Evolutionary conservation across 2,329 filamentous ascomycete species (phyloP).

Genomic region (Penicillium sp.): DNA sequence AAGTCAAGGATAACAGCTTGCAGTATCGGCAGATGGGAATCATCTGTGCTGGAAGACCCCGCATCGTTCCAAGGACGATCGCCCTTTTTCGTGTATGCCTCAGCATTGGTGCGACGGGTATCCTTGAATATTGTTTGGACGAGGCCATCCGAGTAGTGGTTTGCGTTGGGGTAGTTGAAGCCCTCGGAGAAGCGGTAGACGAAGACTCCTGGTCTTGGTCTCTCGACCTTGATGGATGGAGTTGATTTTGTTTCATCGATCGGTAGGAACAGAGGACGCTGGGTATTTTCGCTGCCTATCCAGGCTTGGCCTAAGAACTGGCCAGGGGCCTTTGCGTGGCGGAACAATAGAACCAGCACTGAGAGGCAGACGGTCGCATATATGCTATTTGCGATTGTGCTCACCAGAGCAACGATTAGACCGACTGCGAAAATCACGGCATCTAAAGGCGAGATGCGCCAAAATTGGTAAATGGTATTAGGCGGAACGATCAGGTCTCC

Average conservation of each 20-base stretch:
- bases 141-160: constrained; percentile 76
- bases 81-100: constrained; percentile 61
- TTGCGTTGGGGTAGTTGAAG: constrained; percentile 90
- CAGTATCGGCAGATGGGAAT: constrained; percentile 60
- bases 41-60: constrained; percentile 52
- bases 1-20: constrained; percentile 88
- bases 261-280: constrained; percentile 63
- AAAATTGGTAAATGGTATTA: constrained; percentile 86
- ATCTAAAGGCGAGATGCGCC: constrained; percentile 83
- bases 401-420: constrained; percentile 81
- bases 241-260: constrained; percentile 81
- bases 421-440: constrained; percentile 87
- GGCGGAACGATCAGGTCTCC: constrained; percentile 85
- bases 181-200: constrained; percentile 90
- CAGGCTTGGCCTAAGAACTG: constrained; percentile 68
- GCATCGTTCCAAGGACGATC: constrained; percentile 94
- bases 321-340: constrained; percentile 74
- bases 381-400: constrained; percentile 82
- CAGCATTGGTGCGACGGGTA: constrained; percentile 70
- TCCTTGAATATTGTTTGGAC: constrained; percentile 62
- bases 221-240: constrained; percentile 68
- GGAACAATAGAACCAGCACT: constrained; percentile 72
- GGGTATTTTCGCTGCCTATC: constrained; percentile 43
- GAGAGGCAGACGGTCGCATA: constrained; percentile 79
- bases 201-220: constrained; percentile 83